Evolutionary conservation across 2,329 filamentous ascomycete species (phyloP).

Genomic region (Pyricularia grisea): DNA sequence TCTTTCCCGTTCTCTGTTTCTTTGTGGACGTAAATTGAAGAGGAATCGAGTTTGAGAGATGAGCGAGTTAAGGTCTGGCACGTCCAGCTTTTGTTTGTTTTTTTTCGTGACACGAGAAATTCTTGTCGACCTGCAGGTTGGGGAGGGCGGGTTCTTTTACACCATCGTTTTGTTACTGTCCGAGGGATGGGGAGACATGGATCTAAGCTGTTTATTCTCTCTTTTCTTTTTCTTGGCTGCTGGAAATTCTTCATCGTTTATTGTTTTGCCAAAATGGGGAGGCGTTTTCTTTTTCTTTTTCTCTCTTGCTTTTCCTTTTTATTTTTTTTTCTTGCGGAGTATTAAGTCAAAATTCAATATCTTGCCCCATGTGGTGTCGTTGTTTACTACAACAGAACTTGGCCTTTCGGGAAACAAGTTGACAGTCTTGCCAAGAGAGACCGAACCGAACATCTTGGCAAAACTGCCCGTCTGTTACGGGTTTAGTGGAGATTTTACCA

Average conservation of each 20-base stretch:
- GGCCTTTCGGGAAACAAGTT: not conserved
- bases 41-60: not conserved
- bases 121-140: not conserved
- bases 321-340: not conserved
- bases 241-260: not conserved
- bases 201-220: not conserved
- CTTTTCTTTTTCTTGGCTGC: not conserved
- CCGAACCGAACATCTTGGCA: not conserved
- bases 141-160: not conserved
- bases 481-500: not conserved
- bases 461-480: not conserved
- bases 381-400: not conserved
- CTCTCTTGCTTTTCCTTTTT: no score
- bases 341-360: not conserved
- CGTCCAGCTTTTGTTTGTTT: not conserved
- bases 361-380: not conserved
- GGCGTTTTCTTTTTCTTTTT: not conserved
- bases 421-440: not conserved
- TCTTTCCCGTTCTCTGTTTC: not conserved
- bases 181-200: not conserved
- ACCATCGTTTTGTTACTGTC: not conserved
- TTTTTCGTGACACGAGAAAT: not conserved
- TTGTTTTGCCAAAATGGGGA: not conserved
- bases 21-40: not conserved
- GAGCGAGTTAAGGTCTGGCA: not conserved